Evolutionary conservation across 2,329 filamentous ascomycete genomes (phyloP), one percentile per base, ranked within the genome.

Genomic region (Colletotrichum sp.): DNA sequence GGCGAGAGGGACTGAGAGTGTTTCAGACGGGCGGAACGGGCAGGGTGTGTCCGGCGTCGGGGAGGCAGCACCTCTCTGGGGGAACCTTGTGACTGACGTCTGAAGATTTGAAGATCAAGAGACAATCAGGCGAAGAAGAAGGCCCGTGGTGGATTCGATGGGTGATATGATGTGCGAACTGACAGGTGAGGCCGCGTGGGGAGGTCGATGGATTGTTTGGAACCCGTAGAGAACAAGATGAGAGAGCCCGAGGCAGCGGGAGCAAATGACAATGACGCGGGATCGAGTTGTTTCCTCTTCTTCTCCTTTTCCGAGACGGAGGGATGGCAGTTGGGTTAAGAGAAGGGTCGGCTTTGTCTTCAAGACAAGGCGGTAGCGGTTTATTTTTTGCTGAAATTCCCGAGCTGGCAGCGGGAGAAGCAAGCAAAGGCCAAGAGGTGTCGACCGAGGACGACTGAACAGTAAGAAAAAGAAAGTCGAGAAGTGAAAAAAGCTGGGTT

Each of bases 11-110:
- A 67, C 75, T 73, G 72, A 80, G 82, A 81, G 80, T 80, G 86
- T 87, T 87, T 87, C 86, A 87, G 83, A 78, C 79, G 80, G 81
- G 82, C 82, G 80, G 82, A 80, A 82, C 79, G 71, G 75, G 72
- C 77, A 78, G 77, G 80, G 74, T 75, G 36, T 75, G 67, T 67
- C 70, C 73, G 70, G 79, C 76, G 74, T 74, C 72, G 76, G 55
- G 68, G 70, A 77, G 48, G 52, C 71, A 69, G 76, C 55, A 67
- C 26, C 34, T 64, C 52, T 69, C 64, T 30, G 70, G 74, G 74
- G 74, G 75, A 60, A 66, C 68, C 71, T 73, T 65, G 72, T 64
- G 75, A 64, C 32, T 57, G 70, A 64, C 66, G 78, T 78, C 72
- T 75, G 77, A 78, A 75, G 70, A 72, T 34, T 28, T 52, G 77